phyloP scores from a whole-genome alignment of 352 stramenopile genomes.

The Globisporangium lucens region DNA sequence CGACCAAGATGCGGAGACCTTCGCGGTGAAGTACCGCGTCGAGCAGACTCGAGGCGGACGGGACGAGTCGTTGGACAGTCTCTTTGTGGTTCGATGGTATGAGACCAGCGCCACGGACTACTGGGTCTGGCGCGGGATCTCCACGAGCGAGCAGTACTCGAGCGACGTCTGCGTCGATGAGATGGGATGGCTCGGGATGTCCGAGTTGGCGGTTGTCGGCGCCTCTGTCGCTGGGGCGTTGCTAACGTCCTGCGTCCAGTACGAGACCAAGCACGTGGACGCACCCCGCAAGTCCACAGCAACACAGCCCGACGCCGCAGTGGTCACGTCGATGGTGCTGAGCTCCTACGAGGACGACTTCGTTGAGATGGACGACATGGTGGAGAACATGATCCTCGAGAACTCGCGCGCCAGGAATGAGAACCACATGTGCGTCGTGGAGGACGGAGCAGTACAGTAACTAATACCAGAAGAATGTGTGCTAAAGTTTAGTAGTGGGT shows the following conservation, averaged over 20 bases:
- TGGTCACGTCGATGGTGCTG: conserved; percentile 51
- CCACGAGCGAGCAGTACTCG: neutral
- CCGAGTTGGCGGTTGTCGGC: neutral
- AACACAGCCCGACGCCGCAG: neutral
- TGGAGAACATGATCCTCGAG: conserved; percentile 32
- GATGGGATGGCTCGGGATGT: neutral
- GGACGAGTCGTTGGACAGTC: neutral
- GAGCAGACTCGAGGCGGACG: neutral
- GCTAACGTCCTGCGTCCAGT: neutral
- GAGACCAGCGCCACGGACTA: neutral
- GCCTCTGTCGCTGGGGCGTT: neutral
- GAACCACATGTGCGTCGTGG: neutral
- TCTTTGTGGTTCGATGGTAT: neutral
- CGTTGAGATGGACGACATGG: conserved; percentile 34
- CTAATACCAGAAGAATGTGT: too few relatives aligned
- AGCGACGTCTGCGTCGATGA: neutral
- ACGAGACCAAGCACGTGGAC: neutral
- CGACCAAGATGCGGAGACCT: neutral
- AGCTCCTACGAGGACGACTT: conserved; percentile 52
- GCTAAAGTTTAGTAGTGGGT: too few relatives aligned
- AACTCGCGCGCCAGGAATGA: neutral
- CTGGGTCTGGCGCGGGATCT: conserved; percentile 1
- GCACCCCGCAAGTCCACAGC: neutral
- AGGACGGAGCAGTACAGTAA: neutral
- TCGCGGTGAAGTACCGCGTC: conserved; percentile 1